These are phyloP conservation scores for Chiua virens DNA, from an alignment of 768 basidiomycete genomes.

Conservation along the genomic window DNA sequence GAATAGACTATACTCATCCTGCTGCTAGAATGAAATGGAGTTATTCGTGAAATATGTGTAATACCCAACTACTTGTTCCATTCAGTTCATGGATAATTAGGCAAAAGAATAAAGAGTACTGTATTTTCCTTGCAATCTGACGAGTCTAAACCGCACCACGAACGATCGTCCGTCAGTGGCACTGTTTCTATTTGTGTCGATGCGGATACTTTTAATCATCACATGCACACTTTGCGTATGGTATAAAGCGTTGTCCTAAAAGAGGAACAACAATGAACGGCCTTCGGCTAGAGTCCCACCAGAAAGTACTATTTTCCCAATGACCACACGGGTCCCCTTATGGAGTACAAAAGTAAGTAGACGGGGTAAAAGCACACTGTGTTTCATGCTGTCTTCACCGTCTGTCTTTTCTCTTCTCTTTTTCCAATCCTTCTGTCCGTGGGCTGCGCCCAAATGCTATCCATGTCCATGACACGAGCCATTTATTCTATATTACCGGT, in stretches of 20 bases:
- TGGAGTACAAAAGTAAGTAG: slow-evolving; percentile 4
- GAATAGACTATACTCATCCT: slow-evolving; percentile 1
- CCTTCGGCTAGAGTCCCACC: background rate
- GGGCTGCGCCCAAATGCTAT: slow-evolving; percentile 5
- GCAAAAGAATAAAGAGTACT: slow-evolving; percentile 31
- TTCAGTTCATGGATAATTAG: slow-evolving; percentile 17
- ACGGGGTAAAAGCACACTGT: background rate
- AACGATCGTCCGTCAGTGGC: slow-evolving; percentile 1
- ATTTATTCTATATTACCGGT: background rate
- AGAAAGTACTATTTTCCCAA: background rate
- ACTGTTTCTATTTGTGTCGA: background rate
- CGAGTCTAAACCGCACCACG: slow-evolving; percentile 17
- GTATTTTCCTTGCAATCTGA: slow-evolving; percentile 31
- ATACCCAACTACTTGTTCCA: slow-evolving; percentile 31
- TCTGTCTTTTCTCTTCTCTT: background rate
- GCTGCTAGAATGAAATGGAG: slow-evolving; percentile 22
- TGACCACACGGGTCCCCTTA: background rate
- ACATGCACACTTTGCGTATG: background rate
- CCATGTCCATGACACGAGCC: background rate
- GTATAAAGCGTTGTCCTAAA: background rate
- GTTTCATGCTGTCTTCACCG: background rate
- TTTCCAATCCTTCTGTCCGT: background rate
- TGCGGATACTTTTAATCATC: background rate
- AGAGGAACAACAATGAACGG: slow-evolving; percentile 1
- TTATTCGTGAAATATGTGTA: slow-evolving; percentile 24